A percentile compares a stretch with the other conserved stretches of the same genome.
Conservation (phyloP, 768 basidiomycete genomes). For the Mycena crocata region DNA sequence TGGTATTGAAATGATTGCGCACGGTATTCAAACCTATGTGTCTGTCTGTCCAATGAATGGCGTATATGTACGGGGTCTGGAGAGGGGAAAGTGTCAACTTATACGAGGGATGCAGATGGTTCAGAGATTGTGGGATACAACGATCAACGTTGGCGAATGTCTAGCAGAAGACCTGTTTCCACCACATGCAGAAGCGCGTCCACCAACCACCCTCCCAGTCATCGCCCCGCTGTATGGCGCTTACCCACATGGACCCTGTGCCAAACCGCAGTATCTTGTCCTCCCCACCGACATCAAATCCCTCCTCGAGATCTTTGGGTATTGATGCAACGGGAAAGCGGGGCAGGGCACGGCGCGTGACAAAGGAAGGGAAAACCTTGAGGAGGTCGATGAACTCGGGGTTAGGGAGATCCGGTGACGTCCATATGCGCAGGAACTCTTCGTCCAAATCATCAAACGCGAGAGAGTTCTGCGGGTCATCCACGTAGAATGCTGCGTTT, state of each 20-base stretch:
- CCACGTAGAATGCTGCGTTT: constrained; percentile 27
- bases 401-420: constrained; percentile 81
- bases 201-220: constrained; percentile 86
- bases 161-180: constrained; percentile 82
- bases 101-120: constrained; percentile 11
- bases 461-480: constrained; percentile 42
- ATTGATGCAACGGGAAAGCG: constrained; percentile 66
- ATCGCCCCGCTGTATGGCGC: constrained; percentile 65
- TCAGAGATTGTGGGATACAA: constrained; percentile 24
- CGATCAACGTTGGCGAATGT: constrained; percentile 16
- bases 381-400: constrained; percentile 78
- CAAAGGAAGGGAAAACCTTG: constrained; percentile 81
- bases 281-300: constrained; percentile 65
- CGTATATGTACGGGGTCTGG: constrained; percentile 4
- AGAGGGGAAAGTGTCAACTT: constrained; percentile 10
- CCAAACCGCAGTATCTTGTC: constrained; percentile 75
- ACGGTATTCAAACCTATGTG: constrained; percentile 4
- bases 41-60: constrained; percentile 7
- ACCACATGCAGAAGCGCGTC: constrained; percentile 84
- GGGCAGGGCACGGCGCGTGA: constrained; percentile 75
- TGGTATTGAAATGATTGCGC: constrained; percentile 1
- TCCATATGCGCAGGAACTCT: constrained; percentile 81
- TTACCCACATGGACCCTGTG: constrained; percentile 88
- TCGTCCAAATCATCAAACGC: constrained; percentile 48
- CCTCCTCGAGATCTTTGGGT: constrained; percentile 75